Percentiles rank a stretch among this genome's conserved stretches.
phyloP scores from a whole-genome alignment of 163 green algal genomes.

The Scenedesmus sp. region DNA sequence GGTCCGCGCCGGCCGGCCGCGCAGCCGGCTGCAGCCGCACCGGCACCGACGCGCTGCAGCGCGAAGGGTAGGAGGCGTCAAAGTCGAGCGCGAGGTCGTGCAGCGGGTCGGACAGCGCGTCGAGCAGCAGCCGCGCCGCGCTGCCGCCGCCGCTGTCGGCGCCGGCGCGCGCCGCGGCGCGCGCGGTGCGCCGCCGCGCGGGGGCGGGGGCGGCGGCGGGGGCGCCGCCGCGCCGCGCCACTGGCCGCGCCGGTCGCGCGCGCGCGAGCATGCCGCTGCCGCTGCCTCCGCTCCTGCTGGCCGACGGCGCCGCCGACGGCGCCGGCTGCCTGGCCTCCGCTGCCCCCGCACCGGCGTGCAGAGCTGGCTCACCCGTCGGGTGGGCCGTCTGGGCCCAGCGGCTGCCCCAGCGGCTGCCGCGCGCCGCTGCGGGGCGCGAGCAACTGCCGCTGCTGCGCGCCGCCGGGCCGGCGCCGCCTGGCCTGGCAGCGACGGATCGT shows the following conservation, averaged over 20 bases:
- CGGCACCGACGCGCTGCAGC: background rate
- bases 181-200: background rate
- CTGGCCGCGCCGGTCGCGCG: background rate
- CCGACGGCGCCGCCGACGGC: too few species aligned
- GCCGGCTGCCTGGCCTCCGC: too few species aligned
- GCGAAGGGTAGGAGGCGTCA: background rate
- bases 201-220: background rate
- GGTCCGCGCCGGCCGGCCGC: too few species aligned
- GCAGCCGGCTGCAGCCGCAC: background rate
- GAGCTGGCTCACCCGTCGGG: too few species aligned
- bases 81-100: slow-evolving; percentile 18
- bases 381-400: too few species aligned
- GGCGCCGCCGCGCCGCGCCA: background rate
- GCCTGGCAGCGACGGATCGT: too few species aligned
- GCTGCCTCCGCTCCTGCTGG: too few species aligned
- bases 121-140: background rate
- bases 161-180: background rate
- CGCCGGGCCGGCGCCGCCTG: too few species aligned
- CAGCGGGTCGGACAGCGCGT: background rate
- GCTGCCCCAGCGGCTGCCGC: too few species aligned
- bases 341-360: too few species aligned
- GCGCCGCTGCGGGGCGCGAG: too few species aligned
- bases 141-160: slow-evolving; percentile 7
- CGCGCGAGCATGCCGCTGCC: background rate
- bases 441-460: too few species aligned